Percentiles rank a stretch among this genome's conserved stretches.
Conservation (phyloP, 768 basidiomycete genomes). For the Podaxis sp. region DNA sequence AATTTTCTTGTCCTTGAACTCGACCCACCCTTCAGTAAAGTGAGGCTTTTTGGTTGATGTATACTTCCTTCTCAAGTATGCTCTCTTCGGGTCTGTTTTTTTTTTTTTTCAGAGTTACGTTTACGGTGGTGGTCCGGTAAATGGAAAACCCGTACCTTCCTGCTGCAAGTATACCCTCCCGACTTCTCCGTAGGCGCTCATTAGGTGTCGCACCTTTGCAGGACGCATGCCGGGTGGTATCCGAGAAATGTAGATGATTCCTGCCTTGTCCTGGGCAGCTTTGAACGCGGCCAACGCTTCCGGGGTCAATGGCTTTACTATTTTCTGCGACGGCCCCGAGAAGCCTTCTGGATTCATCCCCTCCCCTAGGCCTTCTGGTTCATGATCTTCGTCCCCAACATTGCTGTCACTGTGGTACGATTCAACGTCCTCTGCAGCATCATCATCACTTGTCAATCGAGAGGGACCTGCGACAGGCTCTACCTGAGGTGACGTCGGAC, state of each 20-base stretch:
- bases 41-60: constrained; percentile 84
- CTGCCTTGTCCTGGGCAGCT: constrained; percentile 71
- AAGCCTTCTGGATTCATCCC: constrained; percentile 64
- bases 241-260: constrained; percentile 92
- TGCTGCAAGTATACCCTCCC: constrained; percentile 92
- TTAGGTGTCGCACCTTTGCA: constrained; percentile 90
- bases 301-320: constrained; percentile 70
- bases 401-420: constrained; percentile 7
- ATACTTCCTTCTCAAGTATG: constrained; percentile 78
- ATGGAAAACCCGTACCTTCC: constrained; percentile 57
- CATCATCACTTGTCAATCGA: constrained; percentile 9
- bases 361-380: constrained; percentile 30
- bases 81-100: constrained; percentile 74
- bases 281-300: constrained; percentile 78
- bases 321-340: constrained; percentile 47
- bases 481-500: not conserved
- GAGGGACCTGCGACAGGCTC: constrained; percentile 3
- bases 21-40: constrained; percentile 97
- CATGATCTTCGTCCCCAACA: constrained; percentile 26
- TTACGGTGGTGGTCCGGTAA: not conserved
- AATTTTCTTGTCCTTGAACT: constrained; percentile 92
- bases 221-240: constrained; percentile 99
- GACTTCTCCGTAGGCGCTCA: constrained; percentile 87
- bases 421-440: not conserved
- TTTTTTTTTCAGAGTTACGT: not conserved